These are phyloP conservation scores for Clavispora carvajalis DNA, from an alignment of 805 yeast genomes.

Conservation along the genomic window DNA sequence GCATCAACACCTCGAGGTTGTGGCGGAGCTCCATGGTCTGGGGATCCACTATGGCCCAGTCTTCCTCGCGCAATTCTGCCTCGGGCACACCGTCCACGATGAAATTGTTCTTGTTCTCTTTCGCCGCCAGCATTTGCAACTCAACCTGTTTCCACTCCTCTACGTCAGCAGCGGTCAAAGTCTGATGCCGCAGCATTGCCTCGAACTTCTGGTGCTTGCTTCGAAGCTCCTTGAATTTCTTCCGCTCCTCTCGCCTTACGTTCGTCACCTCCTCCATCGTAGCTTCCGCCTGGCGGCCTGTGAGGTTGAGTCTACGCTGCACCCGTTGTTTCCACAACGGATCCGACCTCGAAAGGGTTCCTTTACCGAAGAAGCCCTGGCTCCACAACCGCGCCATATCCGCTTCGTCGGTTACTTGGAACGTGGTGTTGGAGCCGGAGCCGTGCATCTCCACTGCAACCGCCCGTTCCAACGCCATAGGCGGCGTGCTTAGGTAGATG, in stretches of 20 bases:
- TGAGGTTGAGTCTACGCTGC: slow-evolving; percentile 45
- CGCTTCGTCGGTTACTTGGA: slow-evolving; percentile 36
- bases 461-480: slow-evolving; percentile 17
- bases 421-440: slow-evolving; percentile 18
- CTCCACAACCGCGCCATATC: slow-evolving; percentile 66
- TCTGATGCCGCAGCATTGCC: slow-evolving; percentile 29
- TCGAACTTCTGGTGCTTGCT: slow-evolving; percentile 49
- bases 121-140: slow-evolving; percentile 8
- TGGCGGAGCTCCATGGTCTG: slow-evolving; percentile 10
- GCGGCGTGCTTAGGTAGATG: slow-evolving; percentile 19
- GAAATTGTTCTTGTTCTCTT: slow-evolving; percentile 1
- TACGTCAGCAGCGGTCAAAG: slow-evolving; percentile 21
- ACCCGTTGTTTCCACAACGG: slow-evolving; percentile 85
- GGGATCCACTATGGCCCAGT: slow-evolving; percentile 14
- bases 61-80: slow-evolving; percentile 8
- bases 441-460: slow-evolving; percentile 19
- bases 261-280: slow-evolving; percentile 76
- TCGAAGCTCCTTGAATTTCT: slow-evolving; percentile 65
- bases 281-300: slow-evolving; percentile 16
- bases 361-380: slow-evolving; percentile 92
- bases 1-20: slow-evolving; percentile 50
- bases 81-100: background rate
- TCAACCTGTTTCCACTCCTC: slow-evolving; percentile 14
- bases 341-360: slow-evolving; percentile 81
- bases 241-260: slow-evolving; percentile 64